These are phyloP conservation scores for Nicotiana tomentosiformis DNA, from an alignment of 257 asterid genomes.

Conservation along the genomic window DNA sequence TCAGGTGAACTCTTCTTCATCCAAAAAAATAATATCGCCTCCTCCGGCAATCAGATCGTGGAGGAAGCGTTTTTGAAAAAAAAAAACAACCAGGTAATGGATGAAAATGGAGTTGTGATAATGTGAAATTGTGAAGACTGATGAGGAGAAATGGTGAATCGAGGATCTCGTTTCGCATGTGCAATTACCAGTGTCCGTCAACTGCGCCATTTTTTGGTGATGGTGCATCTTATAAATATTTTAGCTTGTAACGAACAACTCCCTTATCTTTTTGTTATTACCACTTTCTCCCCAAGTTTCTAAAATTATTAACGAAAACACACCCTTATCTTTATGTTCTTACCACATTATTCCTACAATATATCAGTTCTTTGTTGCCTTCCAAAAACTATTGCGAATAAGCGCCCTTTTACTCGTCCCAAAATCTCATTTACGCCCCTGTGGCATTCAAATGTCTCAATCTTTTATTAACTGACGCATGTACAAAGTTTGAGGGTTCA, in stretches of 20 bases:
- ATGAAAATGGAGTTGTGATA: not conserved
- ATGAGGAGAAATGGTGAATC: not conserved
- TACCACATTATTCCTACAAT: not conserved
- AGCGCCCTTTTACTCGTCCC: not conserved
- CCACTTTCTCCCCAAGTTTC: not conserved
- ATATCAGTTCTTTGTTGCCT: not conserved
- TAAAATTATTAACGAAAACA: not conserved
- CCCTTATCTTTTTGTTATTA: not conserved
- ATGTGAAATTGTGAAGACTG: not conserved
- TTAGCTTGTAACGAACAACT: not conserved
- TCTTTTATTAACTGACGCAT: not conserved
- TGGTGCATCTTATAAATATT: not conserved
- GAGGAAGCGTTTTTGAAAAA: not conserved
- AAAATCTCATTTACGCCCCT: not conserved
- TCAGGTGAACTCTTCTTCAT: constrained; percentile 12
- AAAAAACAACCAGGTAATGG: not conserved
- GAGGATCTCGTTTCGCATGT: not conserved
- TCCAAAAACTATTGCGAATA: not conserved
- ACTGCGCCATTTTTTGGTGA: not conserved
- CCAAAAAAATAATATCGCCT: not conserved
- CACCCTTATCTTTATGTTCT: not conserved
- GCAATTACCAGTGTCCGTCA: not conserved
- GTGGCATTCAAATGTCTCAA: not conserved
- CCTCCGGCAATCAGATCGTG: constrained; percentile 10
- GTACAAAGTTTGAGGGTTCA: not conserved